phyloP scores from a whole-genome alignment of 331 rosid genomes.

The Rhamnella rubrinervis region DNA sequence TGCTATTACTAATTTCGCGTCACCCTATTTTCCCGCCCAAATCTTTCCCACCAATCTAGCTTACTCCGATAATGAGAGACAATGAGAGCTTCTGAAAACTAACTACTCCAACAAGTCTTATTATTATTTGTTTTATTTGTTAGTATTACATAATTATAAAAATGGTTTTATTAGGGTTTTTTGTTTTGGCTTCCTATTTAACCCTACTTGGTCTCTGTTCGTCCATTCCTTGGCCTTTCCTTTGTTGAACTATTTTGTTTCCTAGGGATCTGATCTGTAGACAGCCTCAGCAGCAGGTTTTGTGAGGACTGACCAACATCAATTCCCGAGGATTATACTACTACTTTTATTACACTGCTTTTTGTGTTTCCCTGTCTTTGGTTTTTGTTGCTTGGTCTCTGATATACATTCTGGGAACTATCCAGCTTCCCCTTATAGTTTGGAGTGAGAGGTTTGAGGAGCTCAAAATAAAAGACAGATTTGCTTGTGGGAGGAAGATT shows the following conservation, averaged over 20 bases:
- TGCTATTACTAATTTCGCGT: constrained; percentile 23
- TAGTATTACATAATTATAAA: background rate
- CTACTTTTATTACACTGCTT: background rate
- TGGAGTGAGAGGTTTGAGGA: background rate
- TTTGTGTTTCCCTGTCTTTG: constrained; percentile 26
- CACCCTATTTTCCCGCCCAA: constrained; percentile 48
- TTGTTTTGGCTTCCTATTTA: constrained; percentile 16
- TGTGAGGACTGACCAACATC: constrained; percentile 29
- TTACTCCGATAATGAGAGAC: constrained; percentile 34
- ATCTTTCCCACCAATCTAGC: constrained; percentile 77
- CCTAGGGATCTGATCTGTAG: constrained; percentile 50
- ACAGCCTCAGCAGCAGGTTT: constrained; percentile 16
- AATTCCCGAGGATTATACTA: constrained; percentile 43
- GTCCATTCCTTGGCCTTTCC: constrained; percentile 20
- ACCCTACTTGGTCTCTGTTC: constrained; percentile 36
- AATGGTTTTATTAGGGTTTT: constrained; percentile 41
- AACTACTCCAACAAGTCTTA: background rate
- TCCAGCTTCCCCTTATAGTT: no score
- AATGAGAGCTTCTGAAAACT: constrained; percentile 22
- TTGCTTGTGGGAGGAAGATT: background rate
- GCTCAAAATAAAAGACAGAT: background rate
- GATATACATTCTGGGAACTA: background rate
- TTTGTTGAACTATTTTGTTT: background rate
- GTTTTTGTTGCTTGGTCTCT: constrained; percentile 3
- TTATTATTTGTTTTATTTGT: background rate